Evolutionary conservation across 371 early-diverging fungal species (phyloP).

Genomic region (Thermomucor indicae-seudaticae): DNA sequence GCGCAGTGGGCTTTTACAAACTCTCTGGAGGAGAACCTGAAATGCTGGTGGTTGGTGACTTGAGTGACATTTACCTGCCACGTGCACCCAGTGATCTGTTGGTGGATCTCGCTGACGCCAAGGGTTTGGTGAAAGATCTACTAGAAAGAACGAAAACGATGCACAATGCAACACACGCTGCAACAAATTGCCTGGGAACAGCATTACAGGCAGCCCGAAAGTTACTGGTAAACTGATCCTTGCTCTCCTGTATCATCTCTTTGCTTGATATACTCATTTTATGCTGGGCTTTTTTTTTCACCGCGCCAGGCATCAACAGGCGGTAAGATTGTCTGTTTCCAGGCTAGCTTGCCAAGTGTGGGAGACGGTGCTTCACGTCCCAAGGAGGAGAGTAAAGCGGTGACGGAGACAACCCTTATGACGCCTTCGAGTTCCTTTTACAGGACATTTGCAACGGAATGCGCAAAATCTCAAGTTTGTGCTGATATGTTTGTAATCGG

Average conservation of each 20-base stretch:
- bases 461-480: slow-evolving; percentile 74
- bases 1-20: slow-evolving; percentile 74
- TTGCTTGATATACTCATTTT: neutral
- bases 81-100: slow-evolving; percentile 66
- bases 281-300: neutral
- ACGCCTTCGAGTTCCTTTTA: slow-evolving; percentile 70
- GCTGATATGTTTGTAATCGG: slow-evolving; percentile 85
- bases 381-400: slow-evolving; percentile 57
- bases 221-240: slow-evolving; percentile 50
- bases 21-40: slow-evolving; percentile 71
- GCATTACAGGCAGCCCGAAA: slow-evolving; percentile 75
- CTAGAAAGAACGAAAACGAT: slow-evolving; percentile 60
- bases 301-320: slow-evolving; percentile 59
- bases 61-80: slow-evolving; percentile 74
- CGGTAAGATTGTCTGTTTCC: slow-evolving; percentile 77
- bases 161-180: slow-evolving; percentile 51
- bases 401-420: slow-evolving; percentile 44
- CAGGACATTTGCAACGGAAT: slow-evolving; percentile 77
- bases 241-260: neutral
- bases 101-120: slow-evolving; percentile 71
- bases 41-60: slow-evolving; percentile 75
- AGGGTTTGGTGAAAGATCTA: slow-evolving; percentile 52
- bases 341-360: slow-evolving; percentile 60
- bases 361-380: slow-evolving; percentile 67
- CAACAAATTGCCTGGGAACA: slow-evolving; percentile 63